Percentiles rank a stretch among this genome's conserved stretches.
phyloP scores from a whole-genome alignment of 345 rosid species.

The Carallia pectinifolia region DNA sequence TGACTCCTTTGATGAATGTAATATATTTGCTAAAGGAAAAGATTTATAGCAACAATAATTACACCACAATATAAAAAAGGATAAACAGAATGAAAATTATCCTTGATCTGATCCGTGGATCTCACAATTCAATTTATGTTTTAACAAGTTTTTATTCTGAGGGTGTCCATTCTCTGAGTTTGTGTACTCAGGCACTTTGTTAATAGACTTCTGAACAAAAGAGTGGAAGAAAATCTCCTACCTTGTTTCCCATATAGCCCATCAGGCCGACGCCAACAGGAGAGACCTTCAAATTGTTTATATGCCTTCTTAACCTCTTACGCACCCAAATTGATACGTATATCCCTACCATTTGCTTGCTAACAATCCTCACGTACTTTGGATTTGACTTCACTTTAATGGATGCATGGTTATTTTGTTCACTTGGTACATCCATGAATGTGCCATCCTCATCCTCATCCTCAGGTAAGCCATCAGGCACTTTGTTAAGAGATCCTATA shows the following conservation, averaged over 20 bases:
- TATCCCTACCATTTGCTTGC: constrained; percentile 99
- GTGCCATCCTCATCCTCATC: constrained; percentile 44
- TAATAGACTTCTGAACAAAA: background rate
- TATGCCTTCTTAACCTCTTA: constrained; percentile 71
- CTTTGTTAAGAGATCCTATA: constrained; percentile 34
- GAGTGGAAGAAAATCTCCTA: constrained; percentile 25
- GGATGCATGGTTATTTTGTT: constrained; percentile 21
- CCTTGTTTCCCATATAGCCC: constrained; percentile 99
- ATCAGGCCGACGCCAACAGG: constrained; percentile 97
- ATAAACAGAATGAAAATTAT: too few species aligned
- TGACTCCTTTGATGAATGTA: background rate
- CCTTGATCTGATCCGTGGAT: too few species aligned
- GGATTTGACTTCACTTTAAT: constrained; percentile 28
- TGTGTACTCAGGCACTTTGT: too few species aligned
- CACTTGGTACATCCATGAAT: constrained; percentile 35
- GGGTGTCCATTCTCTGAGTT: too few species aligned
- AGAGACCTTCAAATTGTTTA: constrained; percentile 88
- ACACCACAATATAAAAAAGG: too few species aligned
- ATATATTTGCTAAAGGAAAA: background rate
- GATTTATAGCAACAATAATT: background rate
- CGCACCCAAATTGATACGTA: constrained; percentile 93
- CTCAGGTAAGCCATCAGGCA: constrained; percentile 39
- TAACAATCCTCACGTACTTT: constrained; percentile 74
- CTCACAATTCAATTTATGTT: too few species aligned
- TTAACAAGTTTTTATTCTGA: too few species aligned